Conservation (phyloP, 352 stramenopile genomes). For the Saprolegnia parasitica region DNA sequence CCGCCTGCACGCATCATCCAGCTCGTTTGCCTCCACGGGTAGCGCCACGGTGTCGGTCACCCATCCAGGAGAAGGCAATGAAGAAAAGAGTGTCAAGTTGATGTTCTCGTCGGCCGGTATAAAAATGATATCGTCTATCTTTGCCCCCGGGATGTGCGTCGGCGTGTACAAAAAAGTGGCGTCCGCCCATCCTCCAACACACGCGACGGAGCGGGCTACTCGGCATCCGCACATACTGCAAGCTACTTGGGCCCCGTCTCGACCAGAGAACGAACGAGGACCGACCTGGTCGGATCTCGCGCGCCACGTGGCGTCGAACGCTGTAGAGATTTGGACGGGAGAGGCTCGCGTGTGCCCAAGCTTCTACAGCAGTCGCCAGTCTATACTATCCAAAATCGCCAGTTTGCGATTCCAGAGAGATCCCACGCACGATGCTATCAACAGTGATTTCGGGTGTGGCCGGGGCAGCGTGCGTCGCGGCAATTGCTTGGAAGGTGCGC, state of each 20-base stretch:
- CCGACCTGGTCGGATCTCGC: no score
- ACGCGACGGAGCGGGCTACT: constrained; percentile 19
- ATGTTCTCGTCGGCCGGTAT: constrained; percentile 1
- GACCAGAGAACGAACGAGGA: constrained; percentile 1
- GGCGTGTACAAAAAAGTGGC: constrained; percentile 14
- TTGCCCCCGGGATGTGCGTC: background rate
- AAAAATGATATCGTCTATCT: constrained; percentile 19
- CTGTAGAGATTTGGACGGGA: background rate
- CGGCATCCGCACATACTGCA: no score
- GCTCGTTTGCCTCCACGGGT: no score
- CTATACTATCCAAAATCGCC: no score
- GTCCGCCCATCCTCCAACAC: background rate
- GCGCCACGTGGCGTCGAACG: no score
- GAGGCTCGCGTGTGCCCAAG: background rate
- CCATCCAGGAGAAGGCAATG: no score
- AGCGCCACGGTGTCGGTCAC: no score
- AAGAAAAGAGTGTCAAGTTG: background rate
- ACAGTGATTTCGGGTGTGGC: background rate
- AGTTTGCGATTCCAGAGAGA: background rate
- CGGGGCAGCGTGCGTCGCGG: background rate
- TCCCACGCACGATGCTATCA: background rate
- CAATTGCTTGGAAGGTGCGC: background rate
- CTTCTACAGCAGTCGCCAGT: background rate
- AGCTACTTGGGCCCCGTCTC: constrained; percentile 12
- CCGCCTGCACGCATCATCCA: no score